A percentile compares a stretch with the other conserved stretches of the same genome.
phyloP scores from a whole-genome alignment of 2,329 filamentous ascomycete species.

The Colletotrichum ledebouriae region DNA sequence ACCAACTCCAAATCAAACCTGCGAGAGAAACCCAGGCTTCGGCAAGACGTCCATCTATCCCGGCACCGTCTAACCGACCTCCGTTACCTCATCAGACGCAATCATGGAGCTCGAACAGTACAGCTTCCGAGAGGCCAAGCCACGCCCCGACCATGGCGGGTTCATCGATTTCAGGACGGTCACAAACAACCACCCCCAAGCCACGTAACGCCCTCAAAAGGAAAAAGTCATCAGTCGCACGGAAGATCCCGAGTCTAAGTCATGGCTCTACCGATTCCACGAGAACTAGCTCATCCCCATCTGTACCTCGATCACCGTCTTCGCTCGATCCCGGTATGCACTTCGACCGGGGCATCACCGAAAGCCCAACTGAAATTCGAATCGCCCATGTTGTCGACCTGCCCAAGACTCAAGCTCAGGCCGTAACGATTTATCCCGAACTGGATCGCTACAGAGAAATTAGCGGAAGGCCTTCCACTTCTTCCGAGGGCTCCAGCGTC shows the following conservation, averaged over 20 bases:
- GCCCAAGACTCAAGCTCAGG: slow-evolving; percentile 53
- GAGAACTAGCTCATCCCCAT: slow-evolving; percentile 59
- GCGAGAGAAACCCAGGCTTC: slow-evolving; percentile 55
- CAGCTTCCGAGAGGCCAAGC: slow-evolving; percentile 50
- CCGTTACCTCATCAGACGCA: slow-evolving; percentile 58
- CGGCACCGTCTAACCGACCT: slow-evolving; percentile 49
- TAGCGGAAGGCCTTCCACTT: slow-evolving; percentile 52
- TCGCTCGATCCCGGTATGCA: slow-evolving; percentile 54
- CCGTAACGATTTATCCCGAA: slow-evolving; percentile 69
- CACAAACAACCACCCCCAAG: slow-evolving; percentile 50
- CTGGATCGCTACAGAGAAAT: slow-evolving; percentile 71
- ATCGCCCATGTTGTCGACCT: slow-evolving; percentile 58
- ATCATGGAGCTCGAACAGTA: slow-evolving; percentile 56
- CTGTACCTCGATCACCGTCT: slow-evolving; percentile 54
- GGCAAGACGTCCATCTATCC: slow-evolving; percentile 48
- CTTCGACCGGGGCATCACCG: slow-evolving; percentile 57
- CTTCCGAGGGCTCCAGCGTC: slow-evolving; percentile 52
- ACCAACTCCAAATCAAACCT: slow-evolving; percentile 44
- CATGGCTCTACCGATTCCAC: slow-evolving; percentile 53
- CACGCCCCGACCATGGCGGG: slow-evolving; percentile 52
- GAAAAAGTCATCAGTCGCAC: slow-evolving; percentile 63
- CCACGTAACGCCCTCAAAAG: slow-evolving; percentile 61
- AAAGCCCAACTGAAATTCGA: slow-evolving; percentile 60
- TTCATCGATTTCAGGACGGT: slow-evolving; percentile 52
- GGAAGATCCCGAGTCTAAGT: slow-evolving; percentile 51